Evolutionary conservation across 805 yeast species (phyloP), one percentile per base, ranked within the genome.

Genomic region (Myxozyma vanderwaltii): DNA sequence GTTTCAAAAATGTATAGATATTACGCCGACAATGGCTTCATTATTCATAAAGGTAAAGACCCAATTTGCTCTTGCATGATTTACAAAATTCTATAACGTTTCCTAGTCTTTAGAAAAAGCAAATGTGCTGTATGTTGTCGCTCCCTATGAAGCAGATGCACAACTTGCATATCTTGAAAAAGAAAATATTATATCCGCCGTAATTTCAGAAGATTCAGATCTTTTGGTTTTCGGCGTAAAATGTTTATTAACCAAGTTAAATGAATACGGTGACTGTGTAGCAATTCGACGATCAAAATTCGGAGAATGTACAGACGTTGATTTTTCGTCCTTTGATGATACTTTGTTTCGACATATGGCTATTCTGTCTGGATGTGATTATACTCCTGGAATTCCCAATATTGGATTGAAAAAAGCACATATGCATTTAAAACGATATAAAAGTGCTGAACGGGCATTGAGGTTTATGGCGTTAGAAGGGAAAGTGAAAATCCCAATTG

Each of bases 71-170:
- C 40, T n/a, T 1, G 8, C 7, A n/a, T 13, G 21, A 7, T 5
- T 33, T 33, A 2, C 26, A 1, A 13, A 19, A 26, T 52, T n/a
- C 19, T 24, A n/a, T 8, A 41, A 27, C 1, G 15, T n/a, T 29
- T 51, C 6, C 47, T 54, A 67, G 27, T 66, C 70, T 24, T 78
- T 95, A 63, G 84, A 84, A 65, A 64, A 71, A 13, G 76, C 80
- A 47, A 72, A 74, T 0, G 83, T 94, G 50, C 81, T 79, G 59
- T 92, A 82, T 68, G 82, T 94, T 6, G 99, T 94, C 7, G 98
- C 99, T 0, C 99, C 99, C 0, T 94, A 90, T 71, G 99, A 94
- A 74, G 99, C 99, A 0, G 99, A 94, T 72, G 87, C 99, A 0
- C 99, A 94, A 72, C 83, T 94, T 87, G 98, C 91, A 8, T 90